Percentiles rank a stretch among this genome's conserved stretches.
These are phyloP conservation scores for Paraglomus occultum DNA, from an alignment of 192 early-diverging fungal genomes.

Conservation along the genomic window DNA sequence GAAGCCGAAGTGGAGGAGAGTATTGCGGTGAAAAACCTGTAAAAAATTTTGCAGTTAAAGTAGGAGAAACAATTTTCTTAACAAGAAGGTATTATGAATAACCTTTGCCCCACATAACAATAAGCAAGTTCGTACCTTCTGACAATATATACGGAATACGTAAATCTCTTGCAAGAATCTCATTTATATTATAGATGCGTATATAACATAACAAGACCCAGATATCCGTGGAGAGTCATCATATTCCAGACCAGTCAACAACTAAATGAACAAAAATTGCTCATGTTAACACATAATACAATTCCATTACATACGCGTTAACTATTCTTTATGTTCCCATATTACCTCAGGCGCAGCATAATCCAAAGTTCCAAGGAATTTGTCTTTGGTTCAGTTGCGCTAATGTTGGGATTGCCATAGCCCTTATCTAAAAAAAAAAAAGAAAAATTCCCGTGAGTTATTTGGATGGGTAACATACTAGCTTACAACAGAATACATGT, in stretches of 20 bases:
- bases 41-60: no score
- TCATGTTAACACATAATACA: no score
- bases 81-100: not conserved
- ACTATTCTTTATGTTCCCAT: not conserved
- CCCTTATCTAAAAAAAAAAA: no score
- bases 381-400: no score
- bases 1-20: no score
- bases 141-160: constrained; percentile 53
- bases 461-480: no score
- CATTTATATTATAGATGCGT: constrained; percentile 61
- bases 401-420: no score
- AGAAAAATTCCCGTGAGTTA: no score
- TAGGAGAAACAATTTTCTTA: no score
- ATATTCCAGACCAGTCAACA: constrained; percentile 62
- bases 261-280: constrained; percentile 8
- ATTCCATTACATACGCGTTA: not conserved
- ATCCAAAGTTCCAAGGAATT: constrained; percentile 72
- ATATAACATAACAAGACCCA: constrained; percentile 83
- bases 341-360: constrained; percentile 74
- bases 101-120: not conserved
- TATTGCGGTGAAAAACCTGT: no score
- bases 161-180: constrained; percentile 58
- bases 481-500: no score
- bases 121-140: constrained; percentile 36
- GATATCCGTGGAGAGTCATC: constrained; percentile 77